phyloP scores from a whole-genome alignment of 1,284 basidiomycete species.

The Phylloboletellus chloephorus region DNA sequence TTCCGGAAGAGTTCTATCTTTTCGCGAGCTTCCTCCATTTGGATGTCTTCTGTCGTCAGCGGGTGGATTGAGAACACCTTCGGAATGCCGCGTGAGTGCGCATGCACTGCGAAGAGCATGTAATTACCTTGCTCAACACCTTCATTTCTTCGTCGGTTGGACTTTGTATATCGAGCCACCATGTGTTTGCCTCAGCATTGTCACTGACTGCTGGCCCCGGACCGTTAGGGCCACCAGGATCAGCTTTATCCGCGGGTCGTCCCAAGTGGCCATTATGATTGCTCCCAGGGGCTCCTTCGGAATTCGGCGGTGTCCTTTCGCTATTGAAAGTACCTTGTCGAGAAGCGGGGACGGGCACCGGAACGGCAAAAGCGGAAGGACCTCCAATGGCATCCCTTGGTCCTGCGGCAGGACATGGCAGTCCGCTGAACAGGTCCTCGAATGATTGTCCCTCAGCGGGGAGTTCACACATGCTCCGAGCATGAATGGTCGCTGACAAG shows the following conservation, averaged over 20 bases:
- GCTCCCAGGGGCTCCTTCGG: constrained; percentile 3
- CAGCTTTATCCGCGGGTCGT: constrained; percentile 22
- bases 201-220: constrained; percentile 16
- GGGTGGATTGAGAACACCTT: constrained; percentile 97
- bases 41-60: constrained; percentile 97
- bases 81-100: constrained; percentile 11
- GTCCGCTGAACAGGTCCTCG: constrained; percentile 82
- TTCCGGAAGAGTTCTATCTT: constrained; percentile 99
- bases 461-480: constrained; percentile 87
- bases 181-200: constrained; percentile 74
- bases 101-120: neutral
- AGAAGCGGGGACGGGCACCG: constrained; percentile 11
- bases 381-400: constrained; percentile 11
- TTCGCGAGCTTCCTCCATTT: constrained; percentile 98
- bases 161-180: constrained; percentile 96
- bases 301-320: constrained; percentile 6
- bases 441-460: constrained; percentile 93
- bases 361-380: constrained; percentile 3
- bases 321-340: constrained; percentile 7
- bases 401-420: constrained; percentile 14
- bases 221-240: constrained; percentile 23
- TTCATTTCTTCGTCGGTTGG: constrained; percentile 99
- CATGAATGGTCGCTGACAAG: constrained; percentile 90
- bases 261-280: constrained; percentile 14
- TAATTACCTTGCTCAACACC: constrained; percentile 78